Base-by-base conservation (phyloP, 805 yeast genomes). In the Suhomyces kilbournensis region DNA sequence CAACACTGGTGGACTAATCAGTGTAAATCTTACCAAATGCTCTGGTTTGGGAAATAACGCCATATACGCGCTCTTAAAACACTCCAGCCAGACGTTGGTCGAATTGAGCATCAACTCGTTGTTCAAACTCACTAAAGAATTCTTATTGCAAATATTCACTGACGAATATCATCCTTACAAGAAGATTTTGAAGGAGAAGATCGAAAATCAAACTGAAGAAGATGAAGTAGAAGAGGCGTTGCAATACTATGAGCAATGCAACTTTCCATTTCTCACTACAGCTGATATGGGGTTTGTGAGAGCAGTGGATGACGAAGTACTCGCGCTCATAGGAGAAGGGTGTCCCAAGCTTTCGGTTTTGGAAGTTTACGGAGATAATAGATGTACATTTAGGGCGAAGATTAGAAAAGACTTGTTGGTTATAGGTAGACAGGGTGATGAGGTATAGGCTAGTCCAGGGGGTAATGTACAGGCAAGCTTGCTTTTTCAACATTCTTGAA, bases 231-330 rank as follows among this genome's bases (percentile, higher is more conserved):
- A 47, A 7, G 57, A 53, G 4, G 42, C 42, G 10, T 34, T 44
- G 19, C 44, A n/a, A 3, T 65, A 55, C 50, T 67, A 54, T 46
- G 40, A 56, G 2, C 57, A 62, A 28, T 50, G 66, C 7, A 38
- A 57, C 7, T 73, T 83, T 44, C 88, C 91, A 1, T 77, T 84
- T 26, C 69, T 93, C 43, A 82, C 90, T 0, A 78, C 82, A 32
- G 60, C 89, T 15, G 94, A 93, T 65, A 63, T 84, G 12, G 96
- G 97, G 0, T 93, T 93, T 68, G 88, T 90, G 2, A 74, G 96
- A 39, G 74, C 83, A 19, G 79, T 90, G 10, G 90, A 90, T 63
- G 90, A 93, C 66, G 78, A 76, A 17, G 78, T 83, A 0, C 65
- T 92, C n/a, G 80, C 79, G 23, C 61, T 78, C 26, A 59, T 90